Base-by-base conservation (phyloP, 306 rosid genomes). In the Lotus japonicus region DNA sequence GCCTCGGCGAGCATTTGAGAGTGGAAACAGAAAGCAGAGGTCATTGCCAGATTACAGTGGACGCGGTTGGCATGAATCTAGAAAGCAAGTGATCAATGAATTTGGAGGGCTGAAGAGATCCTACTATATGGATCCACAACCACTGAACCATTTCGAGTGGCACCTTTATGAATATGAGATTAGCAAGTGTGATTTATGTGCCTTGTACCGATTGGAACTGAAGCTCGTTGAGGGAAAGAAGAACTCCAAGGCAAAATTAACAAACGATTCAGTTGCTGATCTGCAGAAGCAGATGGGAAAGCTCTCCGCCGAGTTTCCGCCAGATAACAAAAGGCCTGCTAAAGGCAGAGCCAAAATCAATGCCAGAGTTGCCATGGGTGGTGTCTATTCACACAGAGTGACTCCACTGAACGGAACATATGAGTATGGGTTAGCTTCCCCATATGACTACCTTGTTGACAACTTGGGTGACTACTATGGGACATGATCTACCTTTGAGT, bases 21-120 rank as follows among this genome's bases (percentile, higher is more conserved):
- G 96, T 80, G 99, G 99, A 68, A 94, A 94, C 85, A 77, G 99
- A 74, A 94, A 94, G 84, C 99, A 94, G 82, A 90, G 99, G 80
- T 94, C 99, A 6, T 68, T 94, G 80, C 99, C 99, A 3, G 99
- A 94, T 84, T 94, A 90, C 74, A 84, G 84, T 10, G 99, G 99
- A 46, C 90, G 99, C 46, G 99, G 99, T 74, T 94, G 99, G 99
- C 99, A 94, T 53, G 99, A 94, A 81, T 94, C 99, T 16, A 91
- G 99, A 79, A 94, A 94, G 92, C 99, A 94, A 87, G 92, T 94
- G 60, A 88, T 94, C 86, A 94, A 78, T 84, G 99, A 90, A 66
- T 88, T 71, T 70, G 88, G 92, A 64, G 99, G 99, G 57, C 90
- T 94, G 76, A 94, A 94, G 88, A 81, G 99, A 71, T 94, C 99